Percentiles rank a stretch among this genome's conserved stretches.
phyloP scores from a whole-genome alignment of 257 asterid genomes.

The Solanum medicagineum region DNA sequence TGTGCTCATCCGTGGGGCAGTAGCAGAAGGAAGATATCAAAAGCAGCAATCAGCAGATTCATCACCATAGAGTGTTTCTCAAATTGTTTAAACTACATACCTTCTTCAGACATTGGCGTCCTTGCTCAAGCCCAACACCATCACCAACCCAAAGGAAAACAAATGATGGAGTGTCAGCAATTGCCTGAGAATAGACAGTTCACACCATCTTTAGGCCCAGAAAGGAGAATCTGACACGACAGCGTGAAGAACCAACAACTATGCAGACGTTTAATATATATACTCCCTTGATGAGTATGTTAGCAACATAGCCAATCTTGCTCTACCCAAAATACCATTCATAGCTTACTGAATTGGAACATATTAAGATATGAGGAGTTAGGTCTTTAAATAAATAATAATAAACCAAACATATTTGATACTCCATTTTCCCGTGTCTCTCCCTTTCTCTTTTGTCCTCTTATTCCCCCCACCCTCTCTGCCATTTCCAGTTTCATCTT shows the following conservation, averaged over 20 bases:
- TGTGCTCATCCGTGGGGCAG: background rate
- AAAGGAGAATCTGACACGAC: background rate
- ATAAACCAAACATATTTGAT: background rate
- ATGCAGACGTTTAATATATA: background rate
- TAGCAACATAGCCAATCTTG: background rate
- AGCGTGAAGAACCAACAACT: background rate
- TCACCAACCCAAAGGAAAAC: conserved; percentile 99
- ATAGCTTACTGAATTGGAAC: background rate
- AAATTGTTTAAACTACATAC: conserved; percentile 19
- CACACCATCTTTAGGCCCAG: background rate
- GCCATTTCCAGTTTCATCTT: background rate
- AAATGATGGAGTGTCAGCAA: conserved; percentile 97
- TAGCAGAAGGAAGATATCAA: background rate
- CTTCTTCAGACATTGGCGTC: conserved; percentile 95
- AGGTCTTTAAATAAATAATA: background rate
- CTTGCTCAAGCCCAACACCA: conserved; percentile 98
- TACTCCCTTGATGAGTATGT: background rate
- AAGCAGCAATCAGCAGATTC: background rate
- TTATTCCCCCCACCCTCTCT: background rate
- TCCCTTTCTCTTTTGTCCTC: background rate
- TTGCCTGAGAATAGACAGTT: conserved; percentile 39
- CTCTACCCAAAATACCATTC: background rate
- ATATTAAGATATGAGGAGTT: background rate
- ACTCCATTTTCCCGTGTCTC: background rate
- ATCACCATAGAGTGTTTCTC: background rate